These are phyloP conservation scores for Fagus crenata DNA, from an alignment of 306 rosid genomes.

Conservation along the genomic window DNA sequence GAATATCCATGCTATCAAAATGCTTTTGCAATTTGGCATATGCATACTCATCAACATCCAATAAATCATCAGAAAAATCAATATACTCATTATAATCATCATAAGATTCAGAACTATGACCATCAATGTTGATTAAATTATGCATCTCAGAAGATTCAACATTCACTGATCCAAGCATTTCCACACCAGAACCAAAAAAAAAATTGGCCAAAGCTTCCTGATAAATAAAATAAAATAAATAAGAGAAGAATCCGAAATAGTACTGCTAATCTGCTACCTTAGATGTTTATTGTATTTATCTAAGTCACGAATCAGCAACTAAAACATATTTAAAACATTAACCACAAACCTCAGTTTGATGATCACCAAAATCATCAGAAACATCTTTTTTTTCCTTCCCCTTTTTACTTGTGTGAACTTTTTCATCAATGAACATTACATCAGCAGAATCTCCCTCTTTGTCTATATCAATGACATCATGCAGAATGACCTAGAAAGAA, in stretches of 20 bases:
- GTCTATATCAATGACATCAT: conserved; percentile 59
- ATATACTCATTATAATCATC: conserved; percentile 46
- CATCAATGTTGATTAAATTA: conserved; percentile 51
- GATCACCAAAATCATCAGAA: conserved; percentile 41
- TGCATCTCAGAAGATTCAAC: conserved; percentile 46
- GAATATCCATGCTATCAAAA: conserved; percentile 65
- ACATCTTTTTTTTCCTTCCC: conserved; percentile 51
- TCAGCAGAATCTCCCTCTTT: conserved; percentile 44
- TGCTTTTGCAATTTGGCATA: conserved; percentile 57
- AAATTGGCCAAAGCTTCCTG: conserved; percentile 41
- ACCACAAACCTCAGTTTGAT: conserved; percentile 52
- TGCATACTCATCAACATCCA: conserved; percentile 57
- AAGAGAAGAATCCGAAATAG: not conserved
- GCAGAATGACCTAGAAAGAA: conserved; percentile 45
- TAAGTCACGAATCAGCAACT: conserved; percentile 25
- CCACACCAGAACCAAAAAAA: conserved; percentile 36
- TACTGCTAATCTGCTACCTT: conserved; percentile 15
- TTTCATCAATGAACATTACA: conserved; percentile 44
- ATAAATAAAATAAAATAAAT: conserved; percentile 26
- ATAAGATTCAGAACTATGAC: conserved; percentile 49
- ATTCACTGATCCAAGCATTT: conserved; percentile 38
- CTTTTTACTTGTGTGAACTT: conserved; percentile 39
- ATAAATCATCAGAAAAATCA: conserved; percentile 45
- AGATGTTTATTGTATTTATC: conserved; percentile 2
- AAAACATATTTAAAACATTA: conserved; percentile 18